A percentile compares a stretch with the other conserved stretches of the same genome.
phyloP scores from a whole-genome alignment of 345 rosid species.

The Odontarrhena argentea region DNA sequence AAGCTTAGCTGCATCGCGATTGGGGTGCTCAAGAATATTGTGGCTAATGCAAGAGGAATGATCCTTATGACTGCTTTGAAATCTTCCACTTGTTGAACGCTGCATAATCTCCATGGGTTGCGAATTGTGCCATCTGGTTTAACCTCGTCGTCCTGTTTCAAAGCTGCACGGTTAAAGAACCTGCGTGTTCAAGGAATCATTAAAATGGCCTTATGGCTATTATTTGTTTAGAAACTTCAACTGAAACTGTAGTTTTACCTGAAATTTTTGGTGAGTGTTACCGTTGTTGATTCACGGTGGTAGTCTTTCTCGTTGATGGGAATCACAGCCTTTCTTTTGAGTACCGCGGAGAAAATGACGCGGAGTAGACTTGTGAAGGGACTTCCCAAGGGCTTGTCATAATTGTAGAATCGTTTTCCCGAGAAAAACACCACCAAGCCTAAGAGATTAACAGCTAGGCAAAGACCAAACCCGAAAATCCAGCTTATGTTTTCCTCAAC shows the following conservation, averaged over 20 bases:
- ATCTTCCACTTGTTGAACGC: slow-evolving; percentile 60
- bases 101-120: slow-evolving; percentile 56
- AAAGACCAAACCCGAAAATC: slow-evolving; percentile 53
- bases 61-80: slow-evolving; percentile 52
- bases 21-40: slow-evolving; percentile 42
- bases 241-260: slow-evolving; percentile 32
- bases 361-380: slow-evolving; percentile 38
- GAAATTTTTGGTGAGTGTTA: slow-evolving; percentile 40
- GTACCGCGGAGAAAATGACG: slow-evolving; percentile 43
- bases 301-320: slow-evolving; percentile 43
- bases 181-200: background rate
- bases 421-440: slow-evolving; percentile 38
- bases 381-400: slow-evolving; percentile 34
- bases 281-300: slow-evolving; percentile 29
- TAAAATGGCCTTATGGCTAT: background rate
- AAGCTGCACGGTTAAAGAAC: slow-evolving; percentile 39
- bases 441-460: slow-evolving; percentile 40
- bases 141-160: slow-evolving; percentile 45
- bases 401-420: slow-evolving; percentile 46
- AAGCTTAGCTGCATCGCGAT: slow-evolving; percentile 40
- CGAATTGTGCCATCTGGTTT: slow-evolving; percentile 41
- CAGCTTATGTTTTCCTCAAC: slow-evolving; percentile 53
- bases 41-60: slow-evolving; percentile 45
- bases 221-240: background rate
- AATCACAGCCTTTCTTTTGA: slow-evolving; percentile 41